These are phyloP conservation scores for Fusarium musae DNA, from an alignment of 2,329 filamentous ascomycete genomes.

Conservation along the genomic window DNA sequence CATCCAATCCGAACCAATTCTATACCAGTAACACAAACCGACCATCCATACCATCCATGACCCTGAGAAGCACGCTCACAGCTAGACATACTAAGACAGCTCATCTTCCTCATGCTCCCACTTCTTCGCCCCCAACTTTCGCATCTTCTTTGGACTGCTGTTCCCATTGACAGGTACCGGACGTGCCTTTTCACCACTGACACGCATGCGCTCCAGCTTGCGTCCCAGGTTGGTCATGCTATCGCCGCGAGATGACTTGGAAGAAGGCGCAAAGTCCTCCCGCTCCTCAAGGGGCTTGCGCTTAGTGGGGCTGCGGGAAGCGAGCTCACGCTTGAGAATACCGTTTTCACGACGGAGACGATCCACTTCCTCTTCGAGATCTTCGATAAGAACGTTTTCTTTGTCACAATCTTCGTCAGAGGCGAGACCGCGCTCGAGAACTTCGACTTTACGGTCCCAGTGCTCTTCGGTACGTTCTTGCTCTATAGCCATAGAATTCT, in stretches of 20 bases:
- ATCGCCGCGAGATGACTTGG: slow-evolving; percentile 30
- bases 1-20: slow-evolving; percentile 12
- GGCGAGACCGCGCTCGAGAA: slow-evolving; percentile 62
- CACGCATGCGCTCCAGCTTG: slow-evolving; percentile 62
- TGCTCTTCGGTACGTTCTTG: slow-evolving; percentile 84
- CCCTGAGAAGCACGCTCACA: neutral
- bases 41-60: neutral
- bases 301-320: slow-evolving; percentile 71
- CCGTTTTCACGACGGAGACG: slow-evolving; percentile 72
- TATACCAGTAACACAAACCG: slow-evolving; percentile 13
- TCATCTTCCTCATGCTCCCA: slow-evolving; percentile 61
- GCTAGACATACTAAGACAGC: slow-evolving; percentile 36
- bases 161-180: slow-evolving; percentile 51
- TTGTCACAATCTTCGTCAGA: slow-evolving; percentile 66
- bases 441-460: slow-evolving; percentile 85
- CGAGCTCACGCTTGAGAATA: slow-evolving; percentile 73
- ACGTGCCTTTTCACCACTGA: slow-evolving; percentile 53
- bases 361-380: slow-evolving; percentile 78
- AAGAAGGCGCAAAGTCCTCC: slow-evolving; percentile 55
- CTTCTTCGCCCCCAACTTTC: slow-evolving; percentile 59
- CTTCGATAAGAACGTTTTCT: slow-evolving; percentile 70
- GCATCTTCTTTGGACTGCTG: slow-evolving; percentile 65
- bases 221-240: slow-evolving; percentile 55
- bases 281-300: slow-evolving; percentile 65
- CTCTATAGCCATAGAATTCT: slow-evolving; percentile 80